Evolutionary conservation across 768 basidiomycete genomes (phyloP), one percentile per base, ranked within the genome.

Genomic region (Leucosporidium creatinivorum): DNA sequence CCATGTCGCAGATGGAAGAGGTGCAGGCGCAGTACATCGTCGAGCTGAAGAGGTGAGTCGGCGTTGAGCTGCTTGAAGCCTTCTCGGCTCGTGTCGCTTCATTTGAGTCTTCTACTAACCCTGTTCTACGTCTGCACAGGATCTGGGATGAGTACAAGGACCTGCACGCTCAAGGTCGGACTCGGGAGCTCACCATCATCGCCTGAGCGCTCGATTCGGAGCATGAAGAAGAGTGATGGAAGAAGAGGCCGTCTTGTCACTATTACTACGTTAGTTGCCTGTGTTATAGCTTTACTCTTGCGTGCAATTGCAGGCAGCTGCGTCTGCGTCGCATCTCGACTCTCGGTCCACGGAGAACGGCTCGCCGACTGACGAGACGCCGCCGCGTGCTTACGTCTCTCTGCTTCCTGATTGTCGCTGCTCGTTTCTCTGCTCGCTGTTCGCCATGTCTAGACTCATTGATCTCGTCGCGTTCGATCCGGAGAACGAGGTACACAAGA

Each of bases 1-100:
- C 84, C n/a, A 76, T 87, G 55, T 89, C 93, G 65, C 85, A 90
- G 76, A 78, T 99, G 49, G 85, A 85, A 69, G 83, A 85, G 55
- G 82, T 89, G 23, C 96, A 99, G 75, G 82, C 84, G 70, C 79
- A 83, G 72, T 99, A 99, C 77, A 98, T 99, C 67, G 88, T 88
- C 54, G 93, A 99, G 78, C 81, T 98, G 15, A 65, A 71, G 57
- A 51, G 64, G 69, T 67, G 8, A 31, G 66, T 26, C 7, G 23
- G 15, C 10, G 13, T 10, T 28, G 4, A 12, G 17, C 33, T 30
- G 47, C 28, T 51, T 33, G 33, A n/a, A n/a, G n/a, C n/a, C n/a
- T n/a, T 33, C 33, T 33, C 33, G 33, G 33, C 33, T 33, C 33
- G 4, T 10, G 33, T 33, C 33, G 33, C 33, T 33, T 33, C 33